Evolutionary conservation across 1,284 basidiomycete species (phyloP).

Genomic region (Neonothopanus nambi): DNA sequence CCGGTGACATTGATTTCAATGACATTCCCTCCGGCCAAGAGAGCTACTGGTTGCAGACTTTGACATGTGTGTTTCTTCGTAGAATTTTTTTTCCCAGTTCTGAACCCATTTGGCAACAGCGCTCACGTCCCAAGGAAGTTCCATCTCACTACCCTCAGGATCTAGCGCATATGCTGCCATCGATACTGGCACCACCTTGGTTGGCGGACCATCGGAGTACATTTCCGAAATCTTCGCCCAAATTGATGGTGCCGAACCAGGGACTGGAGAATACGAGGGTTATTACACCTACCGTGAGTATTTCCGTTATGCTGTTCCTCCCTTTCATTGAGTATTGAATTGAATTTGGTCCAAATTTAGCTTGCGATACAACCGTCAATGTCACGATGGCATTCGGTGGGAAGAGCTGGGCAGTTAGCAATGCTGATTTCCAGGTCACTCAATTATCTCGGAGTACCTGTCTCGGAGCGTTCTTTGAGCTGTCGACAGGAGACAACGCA

Average conservation of each 20-base stretch:
- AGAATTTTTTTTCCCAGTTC: neutral
- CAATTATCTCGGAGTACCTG: conserved; percentile 54
- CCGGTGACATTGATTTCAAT: conserved; percentile 79
- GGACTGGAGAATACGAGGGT: conserved; percentile 64
- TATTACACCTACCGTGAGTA: conserved; percentile 75
- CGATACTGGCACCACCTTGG: conserved; percentile 89
- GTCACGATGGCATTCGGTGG: conserved; percentile 79
- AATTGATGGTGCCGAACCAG: conserved; percentile 66
- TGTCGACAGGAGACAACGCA: conserved; percentile 52
- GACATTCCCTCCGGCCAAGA: conserved; percentile 48
- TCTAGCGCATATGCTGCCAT: conserved; percentile 61
- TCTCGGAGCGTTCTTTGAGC: conserved; percentile 84
- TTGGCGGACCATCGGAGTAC: conserved; percentile 73
- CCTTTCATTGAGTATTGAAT: neutral
- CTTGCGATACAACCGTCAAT: conserved; percentile 72
- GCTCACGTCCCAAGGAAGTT: conserved; percentile 60
- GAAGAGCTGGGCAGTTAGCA: conserved; percentile 66
- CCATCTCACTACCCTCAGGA: conserved; percentile 48
- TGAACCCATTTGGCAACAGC: conserved; percentile 31
- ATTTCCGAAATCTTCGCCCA: conserved; percentile 71
- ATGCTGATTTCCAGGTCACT: conserved; percentile 77
- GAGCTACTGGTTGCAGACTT: conserved; percentile 65
- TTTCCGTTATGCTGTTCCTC: conserved; percentile 2
- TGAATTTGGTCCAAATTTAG: conserved; percentile 35
- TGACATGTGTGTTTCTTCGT: conserved; percentile 44